Evolutionary conservation across 306 rosid genomes (phyloP).

Genomic region (Urtica urens): DNA sequence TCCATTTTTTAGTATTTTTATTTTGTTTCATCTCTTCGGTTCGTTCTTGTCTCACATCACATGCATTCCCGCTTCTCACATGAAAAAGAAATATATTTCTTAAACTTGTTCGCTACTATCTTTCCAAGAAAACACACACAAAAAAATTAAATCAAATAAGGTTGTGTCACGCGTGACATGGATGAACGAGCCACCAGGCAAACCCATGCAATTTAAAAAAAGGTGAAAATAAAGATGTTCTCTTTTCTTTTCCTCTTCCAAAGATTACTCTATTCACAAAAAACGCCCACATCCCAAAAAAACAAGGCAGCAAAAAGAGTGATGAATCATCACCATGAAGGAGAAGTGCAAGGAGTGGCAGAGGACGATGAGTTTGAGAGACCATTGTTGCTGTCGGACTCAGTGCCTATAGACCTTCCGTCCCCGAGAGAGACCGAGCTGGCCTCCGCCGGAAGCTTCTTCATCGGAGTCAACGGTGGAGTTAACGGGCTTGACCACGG

Average conservation of each 20-base stretch:
- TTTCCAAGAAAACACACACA: constrained; percentile 17
- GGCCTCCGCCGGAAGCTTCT: constrained; percentile 67
- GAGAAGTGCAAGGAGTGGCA: constrained; percentile 68
- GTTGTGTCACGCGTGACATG: constrained; percentile 30
- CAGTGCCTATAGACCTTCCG: constrained; percentile 50
- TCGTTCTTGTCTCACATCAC: background rate
- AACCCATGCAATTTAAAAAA: constrained; percentile 33
- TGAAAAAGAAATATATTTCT: background rate
- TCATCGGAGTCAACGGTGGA: constrained; percentile 80
- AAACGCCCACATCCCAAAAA: constrained; percentile 3
- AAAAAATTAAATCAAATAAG: constrained; percentile 17
- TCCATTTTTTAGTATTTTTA: background rate
- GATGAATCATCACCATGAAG: constrained; percentile 58
- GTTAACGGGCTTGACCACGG: constrained; percentile 22
- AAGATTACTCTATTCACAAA: constrained; percentile 19
- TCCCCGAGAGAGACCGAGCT: constrained; percentile 62
- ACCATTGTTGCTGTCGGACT: constrained; percentile 47
- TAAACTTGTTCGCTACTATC: constrained; percentile 6
- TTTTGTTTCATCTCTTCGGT: background rate
- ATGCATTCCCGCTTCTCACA: background rate
- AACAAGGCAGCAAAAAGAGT: background rate
- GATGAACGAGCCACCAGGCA: constrained; percentile 28
- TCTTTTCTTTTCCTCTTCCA: constrained; percentile 12
- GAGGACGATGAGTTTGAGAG: constrained; percentile 68
- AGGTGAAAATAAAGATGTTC: constrained; percentile 7